Evolutionary conservation across 2,329 filamentous ascomycete species (phyloP).

Genomic region (Daldinia sp.): DNA sequence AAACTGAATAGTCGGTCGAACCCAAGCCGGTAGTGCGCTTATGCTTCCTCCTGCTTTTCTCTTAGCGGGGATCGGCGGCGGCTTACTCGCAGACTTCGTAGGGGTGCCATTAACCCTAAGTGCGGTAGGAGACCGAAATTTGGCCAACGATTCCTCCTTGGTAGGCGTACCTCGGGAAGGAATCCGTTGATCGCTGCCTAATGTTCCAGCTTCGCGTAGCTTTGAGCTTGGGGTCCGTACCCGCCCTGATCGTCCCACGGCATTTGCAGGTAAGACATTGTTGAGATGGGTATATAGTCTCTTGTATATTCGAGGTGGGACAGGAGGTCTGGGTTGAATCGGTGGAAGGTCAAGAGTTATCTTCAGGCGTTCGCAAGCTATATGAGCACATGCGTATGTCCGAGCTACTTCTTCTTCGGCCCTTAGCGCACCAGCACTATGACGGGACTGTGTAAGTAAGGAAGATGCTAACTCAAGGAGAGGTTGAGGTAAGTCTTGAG

Average conservation of each 20-base stretch:
- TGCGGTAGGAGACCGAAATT: constrained; percentile 57
- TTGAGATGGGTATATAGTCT: constrained; percentile 86
- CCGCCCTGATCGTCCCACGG: constrained; percentile 44
- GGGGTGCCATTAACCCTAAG: constrained; percentile 55
- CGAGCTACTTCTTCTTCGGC: constrained; percentile 90
- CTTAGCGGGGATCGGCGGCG: constrained; percentile 47
- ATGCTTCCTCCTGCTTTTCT: constrained; percentile 49
- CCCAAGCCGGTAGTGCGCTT: constrained; percentile 70
- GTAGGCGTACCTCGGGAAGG: constrained; percentile 60
- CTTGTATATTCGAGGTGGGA: constrained; percentile 83
- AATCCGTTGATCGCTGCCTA: constrained; percentile 52
- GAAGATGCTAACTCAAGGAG: constrained; percentile 78
- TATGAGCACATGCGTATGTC: constrained; percentile 84
- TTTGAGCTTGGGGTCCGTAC: constrained; percentile 53
- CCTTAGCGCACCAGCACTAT: constrained; percentile 81
- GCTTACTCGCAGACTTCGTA: constrained; percentile 57
- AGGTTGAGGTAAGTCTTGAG: constrained; percentile 73
- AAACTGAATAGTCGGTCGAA: constrained; percentile 74
- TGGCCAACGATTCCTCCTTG: constrained; percentile 60
- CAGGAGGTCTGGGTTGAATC: constrained; percentile 80
- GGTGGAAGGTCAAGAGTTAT: constrained; percentile 80
- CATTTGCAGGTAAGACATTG: constrained; percentile 68
- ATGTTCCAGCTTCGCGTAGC: constrained; percentile 52
- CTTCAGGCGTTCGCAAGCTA: constrained; percentile 89
- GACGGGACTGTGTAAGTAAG: constrained; percentile 83